Evolutionary conservation across 495 filamentous ascomycete genomes (phyloP), one percentile per base, ranked within the genome.

Genomic region (Aspergillus bertholletiae): DNA sequence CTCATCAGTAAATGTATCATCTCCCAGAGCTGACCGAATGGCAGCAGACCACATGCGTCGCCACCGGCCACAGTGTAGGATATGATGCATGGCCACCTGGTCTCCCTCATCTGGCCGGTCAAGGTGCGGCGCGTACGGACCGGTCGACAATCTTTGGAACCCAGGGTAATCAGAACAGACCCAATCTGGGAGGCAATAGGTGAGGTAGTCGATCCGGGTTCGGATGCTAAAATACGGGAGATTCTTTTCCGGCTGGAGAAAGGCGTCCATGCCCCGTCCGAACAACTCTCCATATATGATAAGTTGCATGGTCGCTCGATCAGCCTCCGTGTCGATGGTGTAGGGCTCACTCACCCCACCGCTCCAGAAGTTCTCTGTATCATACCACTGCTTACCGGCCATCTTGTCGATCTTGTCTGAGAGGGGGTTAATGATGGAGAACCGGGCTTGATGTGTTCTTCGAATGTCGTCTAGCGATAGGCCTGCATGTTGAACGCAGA

Each of bases 251-350:
- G 37, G 30, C 30, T 62, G 39, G 7, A 70, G 51, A 23, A 61
- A 50, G 11, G 62, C 27, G 1, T 69, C 58, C 30, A 73, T 56
- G 15, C 58, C 61, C 2, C 54, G 53, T 2, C 59, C 68, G 56
- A 75, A 75, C 8, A 75, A 34, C 54, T 67, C 70, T 15, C 72
- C 70, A 41, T 75, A 75, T 43, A 69, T 73, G 15, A 65, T 55
- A 15, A 74, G 51, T 18, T 69, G 62, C 56, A 66, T 67, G 37
- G 74, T n/a, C 27, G 58, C 28, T 32, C 57, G 27, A 51, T 60
- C 24, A 32, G 65, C 54, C n/a, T 66, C 65, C 9, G 54, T 54
- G 1, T 69, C 59, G 5, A 73, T 54, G 12, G 69, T 74, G 34
- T 59, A 55, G 0, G 68, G 59, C 27, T 71, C 68, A 54, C 58